Evolutionary conservation across 2,329 filamentous ascomycete species (phyloP).

Genomic region (Furcasterigmium sp.): DNA sequence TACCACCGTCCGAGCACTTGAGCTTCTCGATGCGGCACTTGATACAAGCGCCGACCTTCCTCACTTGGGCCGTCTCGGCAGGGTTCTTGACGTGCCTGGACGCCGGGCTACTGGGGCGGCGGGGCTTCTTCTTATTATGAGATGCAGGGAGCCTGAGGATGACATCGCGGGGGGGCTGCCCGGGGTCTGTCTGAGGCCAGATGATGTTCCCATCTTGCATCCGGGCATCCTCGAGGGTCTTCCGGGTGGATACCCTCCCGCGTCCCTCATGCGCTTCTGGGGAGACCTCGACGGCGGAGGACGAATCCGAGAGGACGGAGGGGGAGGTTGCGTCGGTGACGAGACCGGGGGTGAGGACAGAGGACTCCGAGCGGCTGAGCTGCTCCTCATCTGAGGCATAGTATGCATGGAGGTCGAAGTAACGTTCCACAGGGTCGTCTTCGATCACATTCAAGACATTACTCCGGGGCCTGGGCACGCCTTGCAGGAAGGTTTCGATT

Average conservation of each 20-base stretch:
- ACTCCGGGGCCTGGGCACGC: background rate
- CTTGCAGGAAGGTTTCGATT: background rate
- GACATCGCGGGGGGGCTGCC: conserved; percentile 1
- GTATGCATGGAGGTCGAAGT: conserved; percentile 5
- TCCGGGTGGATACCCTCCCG: background rate
- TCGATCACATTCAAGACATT: conserved; percentile 8
- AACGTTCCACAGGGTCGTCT: conserved; percentile 2
- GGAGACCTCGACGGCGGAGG: background rate
- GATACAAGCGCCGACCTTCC: conserved; percentile 7
- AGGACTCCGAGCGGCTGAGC: conserved; percentile 3
- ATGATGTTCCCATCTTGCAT: conserved; percentile 3
- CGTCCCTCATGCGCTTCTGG: background rate
- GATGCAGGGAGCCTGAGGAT: conserved; percentile 2
- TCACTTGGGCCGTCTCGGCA: conserved; percentile 5
- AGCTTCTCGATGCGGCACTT: conserved; percentile 7
- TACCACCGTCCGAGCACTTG: conserved; percentile 1
- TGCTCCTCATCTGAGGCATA: conserved; percentile 2
- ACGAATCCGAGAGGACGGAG: conserved; percentile 5
- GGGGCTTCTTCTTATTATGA: conserved; percentile 2
- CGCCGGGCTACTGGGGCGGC: conserved; percentile 2
- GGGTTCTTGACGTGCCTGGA: conserved; percentile 6
- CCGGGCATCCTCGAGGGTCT: conserved; percentile 2
- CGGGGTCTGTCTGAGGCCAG: conserved; percentile 3
- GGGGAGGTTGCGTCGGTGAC: conserved; percentile 1
- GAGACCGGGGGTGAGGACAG: conserved; percentile 2